Evolutionary conservation across 1,284 basidiomycete genomes (phyloP).

Genomic region (Rhodotorula sp.): DNA sequence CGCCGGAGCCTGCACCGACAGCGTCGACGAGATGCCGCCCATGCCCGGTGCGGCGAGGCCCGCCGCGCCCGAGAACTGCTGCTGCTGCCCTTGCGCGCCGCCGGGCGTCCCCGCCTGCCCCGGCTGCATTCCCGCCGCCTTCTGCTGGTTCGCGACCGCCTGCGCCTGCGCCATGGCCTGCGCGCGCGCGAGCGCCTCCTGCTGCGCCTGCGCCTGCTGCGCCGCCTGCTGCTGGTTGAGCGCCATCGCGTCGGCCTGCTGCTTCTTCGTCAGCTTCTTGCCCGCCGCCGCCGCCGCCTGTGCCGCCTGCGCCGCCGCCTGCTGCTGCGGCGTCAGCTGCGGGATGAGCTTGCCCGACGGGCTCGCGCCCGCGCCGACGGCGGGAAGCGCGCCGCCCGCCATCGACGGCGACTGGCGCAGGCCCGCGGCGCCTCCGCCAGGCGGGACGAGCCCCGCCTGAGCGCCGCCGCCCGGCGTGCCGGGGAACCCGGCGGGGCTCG

Average conservation of each 20-base stretch:
- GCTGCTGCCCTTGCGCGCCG: not conserved
- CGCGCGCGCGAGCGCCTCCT: conserved; percentile 19
- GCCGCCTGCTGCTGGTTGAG: conserved; percentile 13
- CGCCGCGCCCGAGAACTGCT: not conserved
- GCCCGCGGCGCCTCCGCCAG: not conserved
- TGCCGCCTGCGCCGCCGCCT: not conserved
- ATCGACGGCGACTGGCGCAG: conserved; percentile 10
- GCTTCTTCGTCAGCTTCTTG: conserved; percentile 39
- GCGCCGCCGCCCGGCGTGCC: not conserved
- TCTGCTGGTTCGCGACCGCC: conserved; percentile 6
- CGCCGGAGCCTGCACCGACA: conserved; percentile 16
- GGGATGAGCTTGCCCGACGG: no score
- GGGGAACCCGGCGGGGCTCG: conserved; percentile 1
- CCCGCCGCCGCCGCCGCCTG: conserved; percentile 8
- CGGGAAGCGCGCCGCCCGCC: not conserved
- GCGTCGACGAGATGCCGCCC: conserved; percentile 17
- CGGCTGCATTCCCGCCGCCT: not conserved
- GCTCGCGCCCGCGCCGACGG: not conserved
- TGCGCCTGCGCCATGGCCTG: conserved; percentile 17
- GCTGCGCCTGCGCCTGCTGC: conserved; percentile 19
- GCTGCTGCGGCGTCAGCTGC: not conserved
- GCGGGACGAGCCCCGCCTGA: not conserved
- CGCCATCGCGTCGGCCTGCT: conserved; percentile 17
- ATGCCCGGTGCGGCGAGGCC: not conserved
- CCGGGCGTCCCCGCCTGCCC: not conserved